Base-by-base conservation (phyloP, 31 red algal species). In the Odonthalia washingtoniensis region DNA sequence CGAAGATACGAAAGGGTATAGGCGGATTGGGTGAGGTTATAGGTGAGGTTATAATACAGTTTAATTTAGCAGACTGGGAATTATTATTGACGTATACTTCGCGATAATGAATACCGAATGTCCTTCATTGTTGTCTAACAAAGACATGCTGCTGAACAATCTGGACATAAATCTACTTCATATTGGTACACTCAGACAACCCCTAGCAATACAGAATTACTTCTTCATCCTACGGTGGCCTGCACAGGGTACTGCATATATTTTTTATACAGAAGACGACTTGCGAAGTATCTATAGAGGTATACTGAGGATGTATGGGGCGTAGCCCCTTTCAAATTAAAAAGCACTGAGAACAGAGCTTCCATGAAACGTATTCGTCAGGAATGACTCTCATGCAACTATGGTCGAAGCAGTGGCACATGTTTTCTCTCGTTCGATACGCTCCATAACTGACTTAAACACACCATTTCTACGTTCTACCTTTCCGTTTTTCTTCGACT, bases 11-110 rank as follows among this genome's bases (percentile, higher is more conserved):
- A 9, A 57, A 57, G 49, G 21, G 49, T 14, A 57, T 57, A 14
- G 49, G 49, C 49, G 49, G 49, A 9, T 9, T 57, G 49, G 21
- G 12, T 5, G 61, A 82, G 36, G 44, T 66, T 26, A 32, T 65
- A 45, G 49, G 60, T 5, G 53, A 40, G 0, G 64, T 82, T 40
- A 43, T 65, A 3, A 82, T 82, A 26, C 53, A 82, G 1, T 57
- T 9, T 21, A 14, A 57, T 57, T 57, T 21, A 57, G 12, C 9
- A 57, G 53, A n/a, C 31, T 63, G 46, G 9, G 37, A 41, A 52
- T 65, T 64, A 40, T 39, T 14, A 70, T 12, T 6, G 12, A 6
- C 6, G 14, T n/a, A 70, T 26, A 70, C 21, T 57, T 57, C 21
- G 12, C 21, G 9, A 21, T 57, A 9, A 57, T 70, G 27, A 70